Evolutionary conservation across 345 rosid genomes (phyloP), one percentile per base, ranked within the genome.

Genomic region (Aquilaria yunnanensis): DNA sequence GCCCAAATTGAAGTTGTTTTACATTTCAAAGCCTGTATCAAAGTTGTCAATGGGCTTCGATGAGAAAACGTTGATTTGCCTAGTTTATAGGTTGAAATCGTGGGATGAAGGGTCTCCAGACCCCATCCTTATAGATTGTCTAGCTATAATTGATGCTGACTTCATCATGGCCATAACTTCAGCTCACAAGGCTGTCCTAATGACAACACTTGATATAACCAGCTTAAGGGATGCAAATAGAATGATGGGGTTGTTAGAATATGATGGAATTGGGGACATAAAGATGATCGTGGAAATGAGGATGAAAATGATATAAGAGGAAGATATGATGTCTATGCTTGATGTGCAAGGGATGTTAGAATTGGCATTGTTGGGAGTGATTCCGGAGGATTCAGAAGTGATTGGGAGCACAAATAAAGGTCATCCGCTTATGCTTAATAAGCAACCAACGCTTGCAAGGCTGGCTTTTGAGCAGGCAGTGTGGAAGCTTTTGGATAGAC

Each of bases 331-430:
- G 98, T 93, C 96, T 1, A 90, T 93, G 67, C 78, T 93, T 13
- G 96, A 90, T 60, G 86, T 93, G 63, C 98, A 93, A 73, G 98
- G 89, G 72, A 93, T 90, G 97, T 59, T 93, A 68, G 97, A 97
- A 0, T 60, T 93, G 70, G 74, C 93, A 23, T 23, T 23, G 23
- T 23, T 23, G 23, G 23, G 23, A 23, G 23, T 23, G 23, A 23
- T 23, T 23, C 98, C 97, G 0, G 98, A 89, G 75, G 98, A 93
- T 69, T 72, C 96, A 0, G 98, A 90, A 78, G 97, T 90, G 57
- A 82, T 93, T 14, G 72, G 96, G 73, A 93, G 97, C 68, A 90
- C 98, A 0, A 90, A 90, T 57, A 73, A 96, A 69, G 98, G 98
- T 46, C 86, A 85, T 51, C 97, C 96, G 0, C 82, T 93, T 49